Conservation (phyloP, 73 alveolate genomes). For the Effrenium voratum region DNA sequence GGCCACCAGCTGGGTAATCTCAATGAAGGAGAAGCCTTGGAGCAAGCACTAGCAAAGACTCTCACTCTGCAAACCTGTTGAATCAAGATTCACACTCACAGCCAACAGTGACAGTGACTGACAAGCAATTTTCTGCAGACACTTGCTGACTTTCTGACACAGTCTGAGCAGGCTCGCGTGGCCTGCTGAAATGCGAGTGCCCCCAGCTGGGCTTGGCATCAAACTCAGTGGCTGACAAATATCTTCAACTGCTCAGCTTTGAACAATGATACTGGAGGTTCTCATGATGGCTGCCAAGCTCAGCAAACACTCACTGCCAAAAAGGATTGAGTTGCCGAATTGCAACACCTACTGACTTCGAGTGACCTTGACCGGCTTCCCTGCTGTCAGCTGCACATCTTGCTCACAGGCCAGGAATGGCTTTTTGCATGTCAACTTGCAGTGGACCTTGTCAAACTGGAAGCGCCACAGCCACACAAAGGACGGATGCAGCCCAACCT, state of each 20-base stretch:
- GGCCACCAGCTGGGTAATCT: too few relatives aligned
- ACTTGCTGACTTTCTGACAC: too few relatives aligned
- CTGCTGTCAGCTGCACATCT: neutral
- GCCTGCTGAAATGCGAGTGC: too few relatives aligned
- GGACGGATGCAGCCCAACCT: neutral
- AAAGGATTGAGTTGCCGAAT: neutral
- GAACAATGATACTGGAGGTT: neutral
- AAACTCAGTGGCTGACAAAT: too few relatives aligned
- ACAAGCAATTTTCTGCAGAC: too few relatives aligned
- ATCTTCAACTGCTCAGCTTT: neutral
- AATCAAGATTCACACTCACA: too few relatives aligned
- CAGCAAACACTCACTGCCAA: neutral
- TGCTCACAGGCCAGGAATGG: neutral
- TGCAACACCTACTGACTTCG: neutral
- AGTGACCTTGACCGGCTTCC: constrained; percentile 1
- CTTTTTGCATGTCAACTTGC: neutral
- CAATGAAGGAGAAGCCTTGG: too few relatives aligned
- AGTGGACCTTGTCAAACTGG: neutral
- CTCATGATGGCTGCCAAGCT: neutral
- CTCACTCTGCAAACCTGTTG: too few relatives aligned
- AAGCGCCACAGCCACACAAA: neutral
- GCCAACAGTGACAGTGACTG: too few relatives aligned
- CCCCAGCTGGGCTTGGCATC: too few relatives aligned
- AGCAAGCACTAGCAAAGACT: too few relatives aligned
- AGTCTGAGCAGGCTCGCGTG: too few relatives aligned